phyloP scores from a whole-genome alignment of 2,329 filamentous ascomycete genomes.

The Dothidotthia symphoricarpi region DNA sequence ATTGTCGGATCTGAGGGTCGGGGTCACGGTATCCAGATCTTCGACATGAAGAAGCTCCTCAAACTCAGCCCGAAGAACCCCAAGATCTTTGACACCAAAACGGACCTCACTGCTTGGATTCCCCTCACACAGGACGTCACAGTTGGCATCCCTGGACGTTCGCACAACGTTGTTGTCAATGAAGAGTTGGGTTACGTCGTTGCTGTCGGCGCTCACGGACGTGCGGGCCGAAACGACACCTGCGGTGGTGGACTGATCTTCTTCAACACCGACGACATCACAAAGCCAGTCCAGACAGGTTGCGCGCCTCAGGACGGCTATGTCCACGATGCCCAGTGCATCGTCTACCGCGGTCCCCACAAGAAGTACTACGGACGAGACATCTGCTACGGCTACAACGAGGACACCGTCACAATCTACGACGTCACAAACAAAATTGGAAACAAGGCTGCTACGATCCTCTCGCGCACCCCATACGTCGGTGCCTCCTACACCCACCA shows the following conservation, averaged over 20 bases:
- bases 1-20: slow-evolving; percentile 43
- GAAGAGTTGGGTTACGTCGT: slow-evolving; percentile 37
- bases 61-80: slow-evolving; percentile 35
- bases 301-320: slow-evolving; percentile 58
- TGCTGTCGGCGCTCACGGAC: slow-evolving; percentile 34
- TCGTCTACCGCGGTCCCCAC: slow-evolving; percentile 56
- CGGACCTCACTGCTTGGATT: slow-evolving; percentile 32
- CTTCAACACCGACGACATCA: slow-evolving; percentile 56
- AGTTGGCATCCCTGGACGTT: slow-evolving; percentile 23
- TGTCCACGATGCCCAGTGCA: slow-evolving; percentile 61
- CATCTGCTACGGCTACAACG: slow-evolving; percentile 60
- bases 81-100: slow-evolving; percentile 28
- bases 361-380: slow-evolving; percentile 51
- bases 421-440: slow-evolving; percentile 56
- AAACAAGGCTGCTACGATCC: slow-evolving; percentile 55
- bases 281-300: slow-evolving; percentile 48
- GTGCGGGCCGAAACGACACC: slow-evolving; percentile 29
- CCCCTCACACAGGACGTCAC: slow-evolving; percentile 19
- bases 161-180: slow-evolving; percentile 41
- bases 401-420: slow-evolving; percentile 53
- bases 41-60: slow-evolving; percentile 54
- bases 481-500: slow-evolving; percentile 59
- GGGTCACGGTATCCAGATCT: slow-evolving; percentile 59
- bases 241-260: slow-evolving; percentile 58
- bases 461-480: slow-evolving; percentile 55